Evolutionary conservation across 2,329 filamentous ascomycete species (phyloP).

Genomic region (Monilinia laxa): DNA sequence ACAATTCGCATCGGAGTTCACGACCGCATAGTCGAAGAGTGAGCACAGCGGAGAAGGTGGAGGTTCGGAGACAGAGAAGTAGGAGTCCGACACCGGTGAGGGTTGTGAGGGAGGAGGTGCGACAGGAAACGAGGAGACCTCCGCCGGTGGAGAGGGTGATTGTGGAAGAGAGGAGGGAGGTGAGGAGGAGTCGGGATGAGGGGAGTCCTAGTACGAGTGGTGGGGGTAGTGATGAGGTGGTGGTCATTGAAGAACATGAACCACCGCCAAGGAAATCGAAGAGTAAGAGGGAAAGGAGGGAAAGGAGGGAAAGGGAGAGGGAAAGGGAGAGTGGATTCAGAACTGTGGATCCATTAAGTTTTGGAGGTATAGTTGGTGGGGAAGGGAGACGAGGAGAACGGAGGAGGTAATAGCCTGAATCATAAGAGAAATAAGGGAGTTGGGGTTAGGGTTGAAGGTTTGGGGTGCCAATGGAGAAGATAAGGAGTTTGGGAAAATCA

Average conservation of each 20-base stretch:
- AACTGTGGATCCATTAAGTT: constrained; percentile 38
- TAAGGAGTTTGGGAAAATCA: not conserved
- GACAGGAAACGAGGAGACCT: constrained; percentile 21
- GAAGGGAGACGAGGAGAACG: constrained; percentile 32
- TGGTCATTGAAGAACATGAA: constrained; percentile 42
- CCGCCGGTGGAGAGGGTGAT: constrained; percentile 36
- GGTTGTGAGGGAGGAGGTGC: constrained; percentile 31
- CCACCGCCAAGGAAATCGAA: constrained; percentile 39
- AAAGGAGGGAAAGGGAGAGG: constrained; percentile 26
- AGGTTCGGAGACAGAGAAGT: constrained; percentile 31
- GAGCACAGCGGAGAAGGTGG: constrained; percentile 35
- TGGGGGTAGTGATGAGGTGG: constrained; percentile 39
- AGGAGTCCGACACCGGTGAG: constrained; percentile 27
- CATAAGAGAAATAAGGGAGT: not conserved
- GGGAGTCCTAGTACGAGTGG: constrained; percentile 26
- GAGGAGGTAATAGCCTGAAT: constrained; percentile 22
- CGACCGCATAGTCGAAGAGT: constrained; percentile 27
- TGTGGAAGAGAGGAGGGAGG: constrained; percentile 36
- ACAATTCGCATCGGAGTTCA: constrained; percentile 23
- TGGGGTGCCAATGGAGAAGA: not conserved
- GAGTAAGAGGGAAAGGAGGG: constrained; percentile 32
- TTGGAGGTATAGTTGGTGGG: constrained; percentile 37
- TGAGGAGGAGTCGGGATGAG: constrained; percentile 30
- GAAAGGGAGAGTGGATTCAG: constrained; percentile 36
- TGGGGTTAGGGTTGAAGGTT: not conserved